phyloP scores from a whole-genome alignment of 2,329 filamentous ascomycete genomes.

The Trichoderma sp. region DNA sequence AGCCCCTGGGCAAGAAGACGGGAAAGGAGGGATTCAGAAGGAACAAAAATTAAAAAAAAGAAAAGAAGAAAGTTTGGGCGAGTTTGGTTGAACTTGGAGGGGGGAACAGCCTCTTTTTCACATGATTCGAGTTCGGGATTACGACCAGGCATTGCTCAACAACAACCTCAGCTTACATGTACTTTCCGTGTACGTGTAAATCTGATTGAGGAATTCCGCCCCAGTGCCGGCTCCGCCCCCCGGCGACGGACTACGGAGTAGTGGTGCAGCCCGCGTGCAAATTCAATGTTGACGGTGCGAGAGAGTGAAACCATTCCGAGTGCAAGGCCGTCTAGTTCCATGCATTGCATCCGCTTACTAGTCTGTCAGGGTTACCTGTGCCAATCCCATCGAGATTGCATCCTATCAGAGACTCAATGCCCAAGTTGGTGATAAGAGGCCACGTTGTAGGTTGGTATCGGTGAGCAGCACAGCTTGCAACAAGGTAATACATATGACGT shows the following conservation, averaged over 20 bases:
- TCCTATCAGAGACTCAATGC: neutral
- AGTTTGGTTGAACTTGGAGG: neutral
- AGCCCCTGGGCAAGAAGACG: neutral
- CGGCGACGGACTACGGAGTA: neutral
- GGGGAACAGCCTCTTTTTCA: conserved; percentile 2
- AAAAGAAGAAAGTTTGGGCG: neutral
- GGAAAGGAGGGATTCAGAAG: neutral
- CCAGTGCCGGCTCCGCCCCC: neutral
- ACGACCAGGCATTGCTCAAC: neutral
- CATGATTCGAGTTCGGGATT: neutral
- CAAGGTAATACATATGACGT: neutral
- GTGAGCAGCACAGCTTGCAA: neutral
- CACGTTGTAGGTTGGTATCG: neutral
- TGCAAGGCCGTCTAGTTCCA: neutral
- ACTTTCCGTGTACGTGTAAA: neutral
- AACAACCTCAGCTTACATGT: neutral
- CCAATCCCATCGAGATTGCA: neutral
- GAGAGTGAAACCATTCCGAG: neutral
- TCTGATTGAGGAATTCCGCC: neutral
- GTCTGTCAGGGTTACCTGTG: neutral
- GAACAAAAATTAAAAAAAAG: neutral
- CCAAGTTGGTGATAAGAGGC: neutral
- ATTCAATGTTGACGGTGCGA: neutral
- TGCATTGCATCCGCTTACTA: neutral
- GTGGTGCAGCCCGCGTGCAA: neutral